Percentiles rank a stretch among this genome's conserved stretches.
Conservation (phyloP, 2,329 filamentous ascomycete species). For the Mycosphaerella arachidis region DNA sequence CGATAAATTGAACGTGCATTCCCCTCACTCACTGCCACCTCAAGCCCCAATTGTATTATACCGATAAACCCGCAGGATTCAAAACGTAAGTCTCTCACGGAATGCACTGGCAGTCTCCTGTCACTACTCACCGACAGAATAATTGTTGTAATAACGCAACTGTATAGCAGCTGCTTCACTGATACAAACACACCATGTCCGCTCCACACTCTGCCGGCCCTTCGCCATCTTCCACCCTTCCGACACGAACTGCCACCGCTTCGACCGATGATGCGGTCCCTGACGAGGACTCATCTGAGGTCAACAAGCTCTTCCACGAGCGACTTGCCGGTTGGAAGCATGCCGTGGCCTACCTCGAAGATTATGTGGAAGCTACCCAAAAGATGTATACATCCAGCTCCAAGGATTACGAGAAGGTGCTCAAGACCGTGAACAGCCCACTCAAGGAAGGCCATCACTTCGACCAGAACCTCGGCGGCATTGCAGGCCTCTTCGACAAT, state of each 20-base stretch:
- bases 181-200: conserved; percentile 9
- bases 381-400: conserved; percentile 79
- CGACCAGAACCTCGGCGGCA: conserved; percentile 78
- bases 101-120: not conserved
- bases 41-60: not conserved
- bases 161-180: not conserved
- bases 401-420: conserved; percentile 90
- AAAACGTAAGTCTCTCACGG: too few species aligned
- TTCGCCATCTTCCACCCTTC: conserved; percentile 23
- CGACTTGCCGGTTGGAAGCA: conserved; percentile 95
- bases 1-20: not conserved
- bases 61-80: too few species aligned
- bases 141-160: not conserved
- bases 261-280: conserved; percentile 45
- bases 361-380: conserved; percentile 79
- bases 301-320: conserved; percentile 67
- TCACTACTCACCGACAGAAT: not conserved
- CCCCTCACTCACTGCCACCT: not conserved
- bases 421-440: conserved; percentile 87
- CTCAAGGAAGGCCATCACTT: conserved; percentile 90
- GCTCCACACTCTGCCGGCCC: conserved; percentile 15
- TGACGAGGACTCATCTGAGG: conserved; percentile 47
- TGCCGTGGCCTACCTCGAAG: conserved; percentile 82
- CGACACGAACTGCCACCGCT: conserved; percentile 30
- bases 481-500: conserved; percentile 90